Evolutionary conservation across 768 basidiomycete species (phyloP), one percentile per base, ranked within the genome.

Genomic region (Termitomyces sp.): DNA sequence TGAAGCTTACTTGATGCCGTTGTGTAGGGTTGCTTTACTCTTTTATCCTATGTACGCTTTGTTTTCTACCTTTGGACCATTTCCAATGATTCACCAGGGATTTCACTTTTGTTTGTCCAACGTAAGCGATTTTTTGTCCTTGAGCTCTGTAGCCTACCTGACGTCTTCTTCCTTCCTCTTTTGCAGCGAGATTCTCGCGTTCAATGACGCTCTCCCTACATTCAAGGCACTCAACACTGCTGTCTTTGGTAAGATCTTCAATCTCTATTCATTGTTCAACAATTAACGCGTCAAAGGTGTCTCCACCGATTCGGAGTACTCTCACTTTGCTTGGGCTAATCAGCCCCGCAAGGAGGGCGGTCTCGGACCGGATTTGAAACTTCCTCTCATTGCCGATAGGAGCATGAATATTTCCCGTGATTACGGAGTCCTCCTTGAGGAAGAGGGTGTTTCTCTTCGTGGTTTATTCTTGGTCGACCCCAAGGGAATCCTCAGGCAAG

Each of bases 21-120:
- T 57, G 42, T 49, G 45, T 63, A 94, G 94, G 93, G 86, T 95
- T n/a, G 80, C 94, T 36, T 83, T 97, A 18, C 81, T 96, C 72
- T 95, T 96, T 77, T 97, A 97, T 75, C 94, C 94, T 6, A 83
- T 96, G 90, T 92, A 75, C 62, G 87, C 72, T 13, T 54, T 18
- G 26, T 44, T 24, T 47, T 56, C 16, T 49, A 26, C 9, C 18
- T 28, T 18, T 28, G 28, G 36, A 26, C 30, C 38, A 30, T 18
- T 28, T 55, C 36, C 16, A 53, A 64, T 14, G 35, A 26, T 50
- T 7, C 60, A 42, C 26, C 60, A 92, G 88, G 78, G 89, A 90
- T 67, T 92, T 91, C 73, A 92, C 91, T 40, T 91, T 90, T 64
- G 90, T 91, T 65, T 95, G 92, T 75, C 92, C 92, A n/a, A 94